Base-by-base conservation (phyloP, 371 early-diverging fungal genomes). In the Choanephora cucurbitarum region DNA sequence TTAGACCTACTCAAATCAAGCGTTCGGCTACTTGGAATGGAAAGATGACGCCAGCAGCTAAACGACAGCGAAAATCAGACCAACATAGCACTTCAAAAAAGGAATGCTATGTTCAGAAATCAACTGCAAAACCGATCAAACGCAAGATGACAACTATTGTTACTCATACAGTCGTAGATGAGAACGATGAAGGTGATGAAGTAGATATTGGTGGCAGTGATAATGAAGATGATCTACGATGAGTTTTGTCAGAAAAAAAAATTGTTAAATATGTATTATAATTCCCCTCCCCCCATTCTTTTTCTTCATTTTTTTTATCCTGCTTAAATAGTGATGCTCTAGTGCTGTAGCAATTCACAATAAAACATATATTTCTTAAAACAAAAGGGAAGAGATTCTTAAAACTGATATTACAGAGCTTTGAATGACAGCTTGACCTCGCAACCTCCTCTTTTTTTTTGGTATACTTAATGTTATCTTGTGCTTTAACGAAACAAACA, bases 181-280 rank as follows among this genome's bases (percentile, higher is more conserved):
- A 80, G 17, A 70, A 77, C 18, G 82, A 84, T 23, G 82, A 37
- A 37, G 37, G 82, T 49, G 84, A 84, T 56, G 84, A 84, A 41
- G 81, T 84, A 65, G 82, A 82, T 52, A 82, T 84, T 59, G 85
- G 85, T 58, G 85, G 85, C 13, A 82, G 81, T 46, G 85, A 84
- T 58, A 73, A 75, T 24, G 85, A 80, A 51, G 85, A 84, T 56
- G 85, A 80, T 55, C 61, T 80, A 55, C 71, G 80, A 32, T 80
- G 41, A 51, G n/a, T 17, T 17, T 18, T 34, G 28, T 28, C 28
- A 28, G 28, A 28, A 28, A 28, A 28, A 28, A 7, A 28, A 28
- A 28, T 5, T 28, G 28, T 28, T 28, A 28, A 28, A 28, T 28
- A 28, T 28, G 28, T 28, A 28, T 28, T 28, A 28, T 28, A 7